Conservation (phyloP, 176 grass and related monocot genomes). For the Tillandsia leiboldiana region DNA sequence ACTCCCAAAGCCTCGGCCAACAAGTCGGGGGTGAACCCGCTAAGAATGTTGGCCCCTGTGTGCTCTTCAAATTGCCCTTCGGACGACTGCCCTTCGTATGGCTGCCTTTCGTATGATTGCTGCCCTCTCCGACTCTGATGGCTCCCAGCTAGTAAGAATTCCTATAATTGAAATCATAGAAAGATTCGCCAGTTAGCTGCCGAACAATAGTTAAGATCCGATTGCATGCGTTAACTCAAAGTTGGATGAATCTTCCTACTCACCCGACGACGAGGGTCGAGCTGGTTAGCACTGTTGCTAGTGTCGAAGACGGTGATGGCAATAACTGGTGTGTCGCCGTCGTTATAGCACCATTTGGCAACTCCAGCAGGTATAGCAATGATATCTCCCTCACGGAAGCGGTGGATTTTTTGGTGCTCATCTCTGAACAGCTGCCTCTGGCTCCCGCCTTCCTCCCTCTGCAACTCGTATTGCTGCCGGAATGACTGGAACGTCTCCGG, state of each 20-base stretch:
- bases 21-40: background rate
- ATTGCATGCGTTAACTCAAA: background rate
- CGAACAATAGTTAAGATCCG: background rate
- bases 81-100: too few relatives aligned
- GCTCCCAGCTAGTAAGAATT: background rate
- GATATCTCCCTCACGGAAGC: constrained; percentile 18
- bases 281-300: constrained; percentile 29
- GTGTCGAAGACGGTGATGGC: constrained; percentile 19
- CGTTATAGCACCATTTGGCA: constrained; percentile 25
- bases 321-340: constrained; percentile 16
- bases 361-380: constrained; percentile 23
- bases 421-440: background rate
- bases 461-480: background rate
- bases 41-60: background rate
- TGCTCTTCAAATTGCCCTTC: background rate
- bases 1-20: background rate
- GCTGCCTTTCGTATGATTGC: too few relatives aligned
- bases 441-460: background rate
- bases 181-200: background rate
- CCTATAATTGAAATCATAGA: background rate
- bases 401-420: constrained; percentile 8
- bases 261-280: constrained; percentile 12
- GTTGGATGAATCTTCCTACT: background rate
- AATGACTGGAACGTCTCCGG: constrained; percentile 7
- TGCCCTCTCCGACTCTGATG: background rate